Conservation (phyloP, 306 rosid species). For the Fragaria nilgerrensis region DNA sequence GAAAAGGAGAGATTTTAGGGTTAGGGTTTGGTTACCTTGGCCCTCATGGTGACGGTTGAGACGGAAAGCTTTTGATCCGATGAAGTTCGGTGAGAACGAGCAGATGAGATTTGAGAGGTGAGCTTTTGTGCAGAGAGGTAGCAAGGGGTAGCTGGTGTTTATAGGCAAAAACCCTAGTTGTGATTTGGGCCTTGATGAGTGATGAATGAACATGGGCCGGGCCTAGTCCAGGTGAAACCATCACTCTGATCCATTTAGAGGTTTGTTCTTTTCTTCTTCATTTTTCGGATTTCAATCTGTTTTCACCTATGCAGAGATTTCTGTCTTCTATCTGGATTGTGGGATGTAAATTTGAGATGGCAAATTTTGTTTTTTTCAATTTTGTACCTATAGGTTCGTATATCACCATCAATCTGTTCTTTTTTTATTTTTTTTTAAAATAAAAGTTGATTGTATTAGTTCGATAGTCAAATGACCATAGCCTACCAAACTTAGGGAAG, state of each 20-base stretch:
- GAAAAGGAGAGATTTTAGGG: background rate
- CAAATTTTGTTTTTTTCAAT: no score
- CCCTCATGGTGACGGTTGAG: conserved; percentile 14
- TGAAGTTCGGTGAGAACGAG: background rate
- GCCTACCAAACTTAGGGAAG: no score
- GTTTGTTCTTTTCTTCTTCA: background rate
- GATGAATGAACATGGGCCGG: background rate
- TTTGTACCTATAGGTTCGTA: no score
- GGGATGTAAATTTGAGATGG: no score
- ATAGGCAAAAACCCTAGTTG: conserved; percentile 23
- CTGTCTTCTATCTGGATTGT: no score
- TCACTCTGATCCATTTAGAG: background rate
- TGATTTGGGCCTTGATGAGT: background rate
- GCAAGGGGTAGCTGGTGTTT: background rate
- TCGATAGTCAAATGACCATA: no score
- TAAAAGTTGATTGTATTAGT: no score
- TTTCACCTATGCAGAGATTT: no score
- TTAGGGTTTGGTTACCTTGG: conserved; percentile 15
- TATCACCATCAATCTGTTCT: no score
- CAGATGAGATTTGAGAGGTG: background rate
- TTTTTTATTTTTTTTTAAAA: no score
- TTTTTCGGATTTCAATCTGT: background rate
- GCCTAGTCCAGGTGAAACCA: background rate
- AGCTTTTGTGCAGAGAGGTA: background rate
- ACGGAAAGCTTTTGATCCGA: conserved; percentile 8